Conservation (phyloP, 2,329 filamentous ascomycete species). For the Thielaviopsis euricoi region DNA sequence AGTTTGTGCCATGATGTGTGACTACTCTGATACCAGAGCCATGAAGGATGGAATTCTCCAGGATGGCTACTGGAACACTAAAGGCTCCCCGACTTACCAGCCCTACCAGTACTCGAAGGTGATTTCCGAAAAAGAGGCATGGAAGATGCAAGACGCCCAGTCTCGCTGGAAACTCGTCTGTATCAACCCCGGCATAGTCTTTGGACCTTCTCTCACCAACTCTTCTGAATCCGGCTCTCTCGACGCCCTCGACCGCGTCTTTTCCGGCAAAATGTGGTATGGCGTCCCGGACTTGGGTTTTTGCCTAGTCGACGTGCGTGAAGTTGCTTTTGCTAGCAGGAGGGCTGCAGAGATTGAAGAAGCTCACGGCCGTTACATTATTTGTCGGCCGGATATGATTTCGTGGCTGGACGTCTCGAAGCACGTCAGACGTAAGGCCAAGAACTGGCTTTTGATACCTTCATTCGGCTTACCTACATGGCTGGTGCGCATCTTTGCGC, state of each 20-base stretch:
- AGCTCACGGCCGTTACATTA: slow-evolving; percentile 10
- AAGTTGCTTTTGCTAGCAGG: slow-evolving; percentile 15
- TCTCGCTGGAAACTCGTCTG: slow-evolving; percentile 12
- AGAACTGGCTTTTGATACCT: slow-evolving; percentile 11
- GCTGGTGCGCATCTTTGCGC: neutral
- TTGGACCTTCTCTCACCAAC: slow-evolving; percentile 12
- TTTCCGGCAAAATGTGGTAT: slow-evolving; percentile 15
- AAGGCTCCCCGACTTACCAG: neutral
- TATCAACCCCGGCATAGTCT: slow-evolving; percentile 12
- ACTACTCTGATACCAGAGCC: slow-evolving; percentile 1
- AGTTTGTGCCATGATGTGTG: slow-evolving; percentile 3
- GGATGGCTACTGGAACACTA: slow-evolving; percentile 1
- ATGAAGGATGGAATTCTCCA: neutral
- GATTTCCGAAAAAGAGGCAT: slow-evolving; percentile 12
- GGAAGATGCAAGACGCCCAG: slow-evolving; percentile 13
- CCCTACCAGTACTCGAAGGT: slow-evolving; percentile 11
- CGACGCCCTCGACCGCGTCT: slow-evolving; percentile 16
- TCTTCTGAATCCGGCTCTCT: slow-evolving; percentile 15
- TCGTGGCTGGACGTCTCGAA: slow-evolving; percentile 10
- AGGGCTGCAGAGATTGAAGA: neutral
- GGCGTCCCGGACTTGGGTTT: slow-evolving; percentile 17
- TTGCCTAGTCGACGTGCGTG: slow-evolving; percentile 14
- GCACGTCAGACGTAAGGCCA: slow-evolving; percentile 4
- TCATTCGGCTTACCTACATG: slow-evolving; percentile 7
- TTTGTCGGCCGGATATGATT: slow-evolving; percentile 6